Conservation (phyloP, 2,329 filamentous ascomycete genomes). For the Magnaporthiopsis incrustans region DNA sequence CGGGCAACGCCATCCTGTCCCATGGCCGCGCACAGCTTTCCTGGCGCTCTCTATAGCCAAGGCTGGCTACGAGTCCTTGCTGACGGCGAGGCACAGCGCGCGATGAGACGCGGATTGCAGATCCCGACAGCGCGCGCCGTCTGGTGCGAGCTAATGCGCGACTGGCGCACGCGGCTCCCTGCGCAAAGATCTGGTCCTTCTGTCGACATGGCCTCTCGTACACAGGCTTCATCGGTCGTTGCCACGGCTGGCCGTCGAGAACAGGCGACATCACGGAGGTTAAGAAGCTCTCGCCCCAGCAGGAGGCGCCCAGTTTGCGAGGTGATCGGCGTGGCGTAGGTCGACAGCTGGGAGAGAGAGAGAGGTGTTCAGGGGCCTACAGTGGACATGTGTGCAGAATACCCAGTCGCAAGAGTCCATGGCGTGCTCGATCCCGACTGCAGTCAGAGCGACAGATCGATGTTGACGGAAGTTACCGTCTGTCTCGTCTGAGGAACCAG, state of each 20-base stretch:
- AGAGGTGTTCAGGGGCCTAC: no score
- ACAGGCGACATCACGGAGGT: neutral
- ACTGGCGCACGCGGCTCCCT: neutral
- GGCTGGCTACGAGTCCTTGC: neutral
- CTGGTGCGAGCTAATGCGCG: conserved; percentile 1
- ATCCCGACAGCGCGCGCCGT: neutral
- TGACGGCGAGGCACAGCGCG: neutral
- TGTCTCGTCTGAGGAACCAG: no score
- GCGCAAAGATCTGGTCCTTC: neutral
- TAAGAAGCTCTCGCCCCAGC: neutral
- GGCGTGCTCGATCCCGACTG: no score
- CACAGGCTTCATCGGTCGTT: neutral
- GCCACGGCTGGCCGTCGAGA: neutral
- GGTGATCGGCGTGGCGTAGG: no score
- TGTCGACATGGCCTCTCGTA: neutral
- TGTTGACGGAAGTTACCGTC: no score
- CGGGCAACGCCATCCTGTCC: no score
- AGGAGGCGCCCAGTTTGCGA: neutral
- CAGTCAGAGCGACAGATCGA: no score
- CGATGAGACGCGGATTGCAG: neutral
- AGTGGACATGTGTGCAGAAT: no score
- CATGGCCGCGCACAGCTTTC: neutral
- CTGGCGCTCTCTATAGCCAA: neutral
- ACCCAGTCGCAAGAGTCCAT: no score
- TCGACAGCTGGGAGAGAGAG: no score